Evolutionary conservation across 148 eudicot genomes (phyloP), one percentile per base, ranked within the genome.

Genomic region (Rhododendron mucronatum): DNA sequence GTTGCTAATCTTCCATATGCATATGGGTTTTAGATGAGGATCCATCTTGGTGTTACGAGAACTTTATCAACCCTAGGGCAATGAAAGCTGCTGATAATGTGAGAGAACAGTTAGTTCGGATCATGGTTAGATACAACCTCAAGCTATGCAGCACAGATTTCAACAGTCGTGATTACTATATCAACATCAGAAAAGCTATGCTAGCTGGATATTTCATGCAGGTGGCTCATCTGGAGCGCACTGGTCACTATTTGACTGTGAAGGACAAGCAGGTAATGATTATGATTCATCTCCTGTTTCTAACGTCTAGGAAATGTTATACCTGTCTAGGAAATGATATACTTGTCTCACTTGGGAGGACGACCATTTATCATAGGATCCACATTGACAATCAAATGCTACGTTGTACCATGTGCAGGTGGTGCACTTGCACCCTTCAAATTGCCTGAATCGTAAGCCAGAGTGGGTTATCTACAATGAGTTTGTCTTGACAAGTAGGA

Each of bases 391-490:
- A 26, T 37, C 45, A 44, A 44, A 15, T 20, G 77, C 20, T 80
- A 53, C 78, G 13, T 30, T 69, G 18, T 87, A 75, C 44, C 76
- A 1, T 18, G 10, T 59, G 67, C 89, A 96, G 99, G 94, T 92
- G 75, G 99, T 97, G 84, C 95, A 95, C 83, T 91, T 97, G 89
- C 99, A 97, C 87, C 99, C 99, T 61, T 97, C 99, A 79, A 97
- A 97, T 91, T 93, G 98, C 89, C 89, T 97, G 84, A 98, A 95
- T 82, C 98, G 93, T 88, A 97, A 97, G 90, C 98, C 99, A 8
- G 99, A 97, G 86, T 97, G 99, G 99, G 99, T 97, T 45, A 95
- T 97, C 35, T 97, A 97, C 88, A 95, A 95, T 59, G 98, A 97
- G 86, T 97, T 95, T 90, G 98, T 97, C 59, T 89, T 95, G 71